A percentile compares a stretch with the other conserved stretches of the same genome.
Conservation (phyloP, 2,329 filamentous ascomycete genomes). For the Talaromyces sp. region DNA sequence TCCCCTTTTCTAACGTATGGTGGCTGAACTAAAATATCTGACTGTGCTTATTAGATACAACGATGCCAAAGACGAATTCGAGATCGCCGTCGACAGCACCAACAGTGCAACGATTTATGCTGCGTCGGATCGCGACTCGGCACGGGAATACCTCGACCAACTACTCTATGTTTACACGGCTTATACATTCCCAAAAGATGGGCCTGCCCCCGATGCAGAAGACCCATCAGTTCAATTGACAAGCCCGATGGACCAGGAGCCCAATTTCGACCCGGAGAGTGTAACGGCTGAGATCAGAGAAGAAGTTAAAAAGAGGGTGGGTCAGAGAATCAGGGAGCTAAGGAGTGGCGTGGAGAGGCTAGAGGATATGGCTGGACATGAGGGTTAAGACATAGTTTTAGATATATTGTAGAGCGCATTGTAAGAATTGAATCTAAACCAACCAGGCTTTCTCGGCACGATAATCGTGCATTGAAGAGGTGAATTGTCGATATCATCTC, state of each 20-base stretch:
- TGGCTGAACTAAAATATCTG: not conserved
- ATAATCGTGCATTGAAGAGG: not conserved
- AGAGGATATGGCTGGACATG: conserved; percentile 34
- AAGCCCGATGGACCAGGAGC: conserved; percentile 12
- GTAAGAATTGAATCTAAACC: not conserved
- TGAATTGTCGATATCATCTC: not conserved
- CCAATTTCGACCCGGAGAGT: conserved; percentile 25
- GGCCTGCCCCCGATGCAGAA: not conserved
- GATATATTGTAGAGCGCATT: not conserved
- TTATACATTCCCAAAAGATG: conserved; percentile 21
- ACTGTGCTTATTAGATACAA: conserved; percentile 28
- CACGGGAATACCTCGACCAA: conserved; percentile 40
- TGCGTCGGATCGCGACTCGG: conserved; percentile 39
- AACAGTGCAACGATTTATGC: conserved; percentile 41
- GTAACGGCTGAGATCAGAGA: conserved; percentile 27
- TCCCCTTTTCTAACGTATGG: not conserved
- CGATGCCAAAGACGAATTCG: conserved; percentile 43
- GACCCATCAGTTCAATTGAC: not conserved
- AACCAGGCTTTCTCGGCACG: not conserved
- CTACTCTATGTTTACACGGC: conserved; percentile 28
- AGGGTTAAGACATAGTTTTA: conserved; percentile 13
- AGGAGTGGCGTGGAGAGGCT: conserved; percentile 37
- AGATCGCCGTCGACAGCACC: conserved; percentile 45
- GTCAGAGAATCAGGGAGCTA: conserved; percentile 42
- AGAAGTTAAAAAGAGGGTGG: conserved; percentile 40